Conservation (phyloP, 148 eudicot genomes). For the Vaccinium myrtillus region DNA sequence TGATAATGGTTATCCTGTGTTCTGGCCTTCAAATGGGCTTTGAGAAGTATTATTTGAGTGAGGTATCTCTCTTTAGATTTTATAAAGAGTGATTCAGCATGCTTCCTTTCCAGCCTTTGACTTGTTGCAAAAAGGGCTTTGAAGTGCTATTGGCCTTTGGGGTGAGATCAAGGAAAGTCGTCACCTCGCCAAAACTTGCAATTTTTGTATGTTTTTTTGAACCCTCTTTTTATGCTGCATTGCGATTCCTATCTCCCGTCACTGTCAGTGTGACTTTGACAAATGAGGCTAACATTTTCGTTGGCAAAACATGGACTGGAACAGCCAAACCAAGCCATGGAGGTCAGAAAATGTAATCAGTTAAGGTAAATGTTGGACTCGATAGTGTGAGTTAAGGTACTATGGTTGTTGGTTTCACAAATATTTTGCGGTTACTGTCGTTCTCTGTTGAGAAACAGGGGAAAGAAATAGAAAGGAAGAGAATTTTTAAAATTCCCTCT, state of each 20-base stretch:
- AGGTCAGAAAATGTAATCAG: no score
- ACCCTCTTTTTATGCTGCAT: neutral
- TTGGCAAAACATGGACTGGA: no score
- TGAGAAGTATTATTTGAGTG: constrained; percentile 28
- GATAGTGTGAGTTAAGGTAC: no score
- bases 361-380: no score
- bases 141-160: neutral
- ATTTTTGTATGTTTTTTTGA: neutral
- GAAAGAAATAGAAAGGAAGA: no score
- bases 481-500: no score
- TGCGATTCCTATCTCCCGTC: neutral
- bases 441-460: no score
- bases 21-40: constrained; percentile 79
- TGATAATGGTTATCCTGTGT: constrained; percentile 60
- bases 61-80: constrained; percentile 21
- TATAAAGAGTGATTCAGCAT: constrained; percentile 31
- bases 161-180: neutral
- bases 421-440: no score
- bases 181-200: neutral
- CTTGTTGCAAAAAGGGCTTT: neutral
- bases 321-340: neutral
- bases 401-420: no score
- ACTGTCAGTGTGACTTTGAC: neutral
- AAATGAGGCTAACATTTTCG: no score
- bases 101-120: neutral